Conservation (phyloP, 129 eudicot species). For the Logfia minima region DNA sequence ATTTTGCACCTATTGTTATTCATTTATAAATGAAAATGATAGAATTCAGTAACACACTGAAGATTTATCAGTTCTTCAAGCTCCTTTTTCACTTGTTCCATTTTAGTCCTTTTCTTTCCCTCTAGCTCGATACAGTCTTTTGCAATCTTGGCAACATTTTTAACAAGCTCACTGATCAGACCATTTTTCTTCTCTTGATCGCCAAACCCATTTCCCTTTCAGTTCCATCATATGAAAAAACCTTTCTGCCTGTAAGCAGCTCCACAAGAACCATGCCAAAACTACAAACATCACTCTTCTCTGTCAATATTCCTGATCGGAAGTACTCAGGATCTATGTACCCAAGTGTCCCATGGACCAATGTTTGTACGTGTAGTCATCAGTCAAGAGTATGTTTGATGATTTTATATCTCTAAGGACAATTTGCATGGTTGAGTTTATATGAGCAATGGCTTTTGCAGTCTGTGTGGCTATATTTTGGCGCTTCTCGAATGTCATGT, state of each 20-base stretch:
- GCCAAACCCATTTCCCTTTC: constrained; percentile 27
- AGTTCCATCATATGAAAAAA: constrained; percentile 31
- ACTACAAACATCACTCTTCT: constrained; percentile 36
- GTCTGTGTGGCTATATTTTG: constrained; percentile 25
- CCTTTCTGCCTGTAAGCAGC: constrained; percentile 32
- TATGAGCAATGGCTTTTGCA: constrained; percentile 30
- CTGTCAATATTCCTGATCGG: constrained; percentile 29
- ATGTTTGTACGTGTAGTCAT: constrained; percentile 29
- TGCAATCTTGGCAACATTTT: constrained; percentile 10
- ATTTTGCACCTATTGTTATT: too few relatives aligned
- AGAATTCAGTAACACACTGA: too few relatives aligned
- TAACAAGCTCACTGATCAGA: constrained; percentile 10
- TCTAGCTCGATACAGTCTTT: constrained; percentile 30
- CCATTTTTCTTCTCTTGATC: constrained; percentile 23
- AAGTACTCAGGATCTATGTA: constrained; percentile 39
- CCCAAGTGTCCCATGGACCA: constrained; percentile 37
- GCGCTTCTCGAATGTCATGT: constrained; percentile 18
- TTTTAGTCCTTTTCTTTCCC: constrained; percentile 39
- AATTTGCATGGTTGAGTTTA: constrained; percentile 33
- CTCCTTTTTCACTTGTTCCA: constrained; percentile 24
- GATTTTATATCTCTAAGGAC: constrained; percentile 35
- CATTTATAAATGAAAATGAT: too few relatives aligned
- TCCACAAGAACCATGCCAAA: constrained; percentile 41
- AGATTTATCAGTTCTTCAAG: too few relatives aligned
- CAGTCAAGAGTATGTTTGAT: constrained; percentile 34